Base-by-base conservation (phyloP, 805 yeast species). In the Candida boidinii region DNA sequence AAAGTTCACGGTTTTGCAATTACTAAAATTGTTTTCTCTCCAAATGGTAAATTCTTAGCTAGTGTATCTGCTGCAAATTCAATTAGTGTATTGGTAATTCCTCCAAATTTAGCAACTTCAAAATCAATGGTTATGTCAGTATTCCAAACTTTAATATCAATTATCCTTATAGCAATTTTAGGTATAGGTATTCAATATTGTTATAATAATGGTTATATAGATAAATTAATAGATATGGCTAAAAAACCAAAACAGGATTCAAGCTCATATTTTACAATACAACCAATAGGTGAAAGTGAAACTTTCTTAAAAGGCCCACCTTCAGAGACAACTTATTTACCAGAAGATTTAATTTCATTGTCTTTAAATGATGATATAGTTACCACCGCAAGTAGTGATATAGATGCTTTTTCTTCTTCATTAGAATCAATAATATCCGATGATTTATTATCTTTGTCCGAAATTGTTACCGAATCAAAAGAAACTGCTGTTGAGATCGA, bases 1-100 rank as follows among this genome's bases (percentile, higher is more conserved):
- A 71, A 79, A 39, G 76, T 82, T 34, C 96, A 87, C 52, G 62
- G 68, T 7, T 83, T 83, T 53, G 86, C 94, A 17, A 76, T 86
- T 33, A 86, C 96, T 0, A 68, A 71, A 28, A 73, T 84, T 8
- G 61, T 73, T 3, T 77, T 85, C 38, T 77, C 86, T 4, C 79
- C 82, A 11, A 66, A 74, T 49, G 86, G 88, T 7, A 58, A 70
- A 31, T 66, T 66, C 35, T 56, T 85, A 30, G 90, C 85, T 3
- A 70, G 85, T 16, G 79, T 76, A 0, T 79, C 31, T 22, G 94
- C 88, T 2, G 83, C 92, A 3, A 78, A 80, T 39, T 68, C 85
- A 1, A 70, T 86, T 19, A 74, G 69, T 43, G 74, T 85, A 7
- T 57, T 78, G 36, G 64, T 62, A 36, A 53, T 85, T 15, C 88